Conservation (phyloP, 2,329 filamentous ascomycete genomes). For the Trichoderma sp. region DNA sequence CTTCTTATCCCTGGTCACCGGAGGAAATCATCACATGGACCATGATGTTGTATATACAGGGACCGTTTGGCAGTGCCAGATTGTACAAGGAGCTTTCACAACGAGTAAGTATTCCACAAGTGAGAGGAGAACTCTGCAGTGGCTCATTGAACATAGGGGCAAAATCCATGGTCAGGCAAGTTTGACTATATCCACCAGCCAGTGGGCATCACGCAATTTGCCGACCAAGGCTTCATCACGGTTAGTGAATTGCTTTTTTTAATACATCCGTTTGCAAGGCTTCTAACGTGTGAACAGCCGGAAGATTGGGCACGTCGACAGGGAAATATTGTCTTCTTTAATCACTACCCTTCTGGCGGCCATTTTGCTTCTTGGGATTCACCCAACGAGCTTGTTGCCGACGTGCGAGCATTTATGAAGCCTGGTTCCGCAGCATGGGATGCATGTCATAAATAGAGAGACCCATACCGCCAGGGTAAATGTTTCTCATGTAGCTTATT, state of each 20-base stretch:
- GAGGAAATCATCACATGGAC: background rate
- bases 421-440: background rate
- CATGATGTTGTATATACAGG: background rate
- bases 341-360: background rate
- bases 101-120: background rate
- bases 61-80: background rate
- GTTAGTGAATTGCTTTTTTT: background rate
- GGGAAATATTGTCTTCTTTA: background rate
- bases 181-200: background rate
- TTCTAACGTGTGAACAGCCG: background rate
- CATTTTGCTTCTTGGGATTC: background rate
- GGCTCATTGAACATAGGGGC: background rate
- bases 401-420: background rate
- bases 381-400: background rate
- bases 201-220: background rate
- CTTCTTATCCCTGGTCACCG: background rate
- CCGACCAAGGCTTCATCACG: background rate
- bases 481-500: background rate
- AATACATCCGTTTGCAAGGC: background rate
- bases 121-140: fast-evolving
- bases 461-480: background rate
- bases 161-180: background rate
- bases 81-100: background rate
- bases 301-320: background rate
- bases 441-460: background rate